These are phyloP conservation scores for Nannochloris sp. DNA, from an alignment of 139 green algal genomes.

Conservation along the genomic window DNA sequence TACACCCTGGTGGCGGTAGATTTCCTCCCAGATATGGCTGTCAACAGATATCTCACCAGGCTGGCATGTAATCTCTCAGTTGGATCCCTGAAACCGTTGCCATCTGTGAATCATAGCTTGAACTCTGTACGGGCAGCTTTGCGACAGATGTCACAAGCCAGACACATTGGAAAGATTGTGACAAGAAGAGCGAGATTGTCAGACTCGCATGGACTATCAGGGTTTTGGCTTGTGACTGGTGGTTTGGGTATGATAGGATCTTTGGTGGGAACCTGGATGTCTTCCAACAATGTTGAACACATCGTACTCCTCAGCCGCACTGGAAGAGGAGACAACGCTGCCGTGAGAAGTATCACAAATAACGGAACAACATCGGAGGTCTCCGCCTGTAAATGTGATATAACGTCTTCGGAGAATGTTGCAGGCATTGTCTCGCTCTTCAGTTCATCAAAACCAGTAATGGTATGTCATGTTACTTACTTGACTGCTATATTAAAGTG, in stretches of 20 bases:
- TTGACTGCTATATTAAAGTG: background rate
- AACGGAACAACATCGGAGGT: constrained; percentile 2
- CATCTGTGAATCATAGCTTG: constrained; percentile 31
- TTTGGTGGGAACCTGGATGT: constrained; percentile 56
- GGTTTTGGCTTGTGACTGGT: constrained; percentile 22
- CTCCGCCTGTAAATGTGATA: constrained; percentile 18
- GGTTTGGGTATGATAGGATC: constrained; percentile 33
- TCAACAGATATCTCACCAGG: background rate
- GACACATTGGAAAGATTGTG: constrained; percentile 79
- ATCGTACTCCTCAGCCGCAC: constrained; percentile 18
- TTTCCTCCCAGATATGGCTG: constrained; percentile 50
- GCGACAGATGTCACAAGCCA: constrained; percentile 70
- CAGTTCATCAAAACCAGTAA: background rate
- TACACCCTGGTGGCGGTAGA: constrained; percentile 73
- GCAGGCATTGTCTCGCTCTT: background rate
- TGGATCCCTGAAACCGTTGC: constrained; percentile 42
- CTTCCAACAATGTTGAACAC: constrained; percentile 7
- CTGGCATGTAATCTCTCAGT: constrained; percentile 20
- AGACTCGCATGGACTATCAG: background rate
- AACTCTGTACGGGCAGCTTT: constrained; percentile 44
- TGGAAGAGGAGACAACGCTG: constrained; percentile 1
- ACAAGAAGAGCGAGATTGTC: constrained; percentile 17
- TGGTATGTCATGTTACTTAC: background rate
- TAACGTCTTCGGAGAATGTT: background rate
- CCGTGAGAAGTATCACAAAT: constrained; percentile 9